A percentile compares a stretch with the other conserved stretches of the same genome.
Evolutionary conservation across 2,329 filamentous ascomycete genomes (phyloP).

Genomic region (Leptographium lundbergii): DNA sequence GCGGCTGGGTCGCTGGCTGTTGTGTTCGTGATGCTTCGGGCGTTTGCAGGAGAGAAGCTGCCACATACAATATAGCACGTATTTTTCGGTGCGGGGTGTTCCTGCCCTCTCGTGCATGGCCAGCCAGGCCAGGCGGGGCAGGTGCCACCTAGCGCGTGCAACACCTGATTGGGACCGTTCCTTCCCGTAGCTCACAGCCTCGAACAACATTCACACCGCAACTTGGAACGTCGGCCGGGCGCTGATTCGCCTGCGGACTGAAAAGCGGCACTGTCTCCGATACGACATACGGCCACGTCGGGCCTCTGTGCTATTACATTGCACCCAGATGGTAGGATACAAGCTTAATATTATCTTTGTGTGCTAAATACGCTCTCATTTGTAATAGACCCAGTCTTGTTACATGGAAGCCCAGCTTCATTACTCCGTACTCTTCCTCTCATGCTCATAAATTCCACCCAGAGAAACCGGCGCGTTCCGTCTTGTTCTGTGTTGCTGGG

Average conservation of each 20-base stretch:
- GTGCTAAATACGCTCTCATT: too few relatives aligned
- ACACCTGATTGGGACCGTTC: too few relatives aligned
- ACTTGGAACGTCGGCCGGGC: too few relatives aligned
- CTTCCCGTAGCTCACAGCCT: too few relatives aligned
- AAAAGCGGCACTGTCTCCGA: too few relatives aligned
- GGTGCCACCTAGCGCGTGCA: too few relatives aligned
- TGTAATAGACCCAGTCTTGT: too few relatives aligned
- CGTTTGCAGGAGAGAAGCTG: background rate
- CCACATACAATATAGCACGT: background rate
- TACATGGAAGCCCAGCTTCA: too few relatives aligned
- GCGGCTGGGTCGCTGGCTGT: background rate
- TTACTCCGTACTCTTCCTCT: background rate
- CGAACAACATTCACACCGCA: background rate
- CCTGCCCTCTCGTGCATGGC: background rate
- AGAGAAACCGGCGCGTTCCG: background rate
- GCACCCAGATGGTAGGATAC: too few relatives aligned
- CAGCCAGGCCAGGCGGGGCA: background rate
- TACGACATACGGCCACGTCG: background rate
- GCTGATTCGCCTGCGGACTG: background rate
- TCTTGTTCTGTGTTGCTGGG: background rate
- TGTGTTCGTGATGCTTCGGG: background rate
- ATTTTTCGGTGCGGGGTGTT: background rate
- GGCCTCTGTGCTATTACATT: too few relatives aligned
- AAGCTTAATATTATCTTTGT: too few relatives aligned
- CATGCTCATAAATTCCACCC: background rate